phyloP scores from a whole-genome alignment of 306 rosid species.

The Vicia sativa region DNA sequence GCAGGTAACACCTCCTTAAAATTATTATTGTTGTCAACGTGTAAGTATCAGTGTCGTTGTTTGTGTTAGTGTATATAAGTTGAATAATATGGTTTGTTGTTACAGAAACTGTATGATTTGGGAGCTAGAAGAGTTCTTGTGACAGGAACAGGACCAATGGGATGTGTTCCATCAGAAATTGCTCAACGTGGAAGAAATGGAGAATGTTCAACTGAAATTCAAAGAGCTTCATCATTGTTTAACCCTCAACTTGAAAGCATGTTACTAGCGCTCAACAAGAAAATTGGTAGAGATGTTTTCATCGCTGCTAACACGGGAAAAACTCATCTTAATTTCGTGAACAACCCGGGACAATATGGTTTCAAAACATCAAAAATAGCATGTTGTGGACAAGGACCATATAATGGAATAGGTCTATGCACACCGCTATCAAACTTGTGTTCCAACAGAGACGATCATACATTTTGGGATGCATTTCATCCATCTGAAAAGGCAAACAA shows the following conservation, averaged over 20 bases:
- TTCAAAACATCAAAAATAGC: constrained; percentile 66
- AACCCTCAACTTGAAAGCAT: constrained; percentile 69
- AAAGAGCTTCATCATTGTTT: constrained; percentile 57
- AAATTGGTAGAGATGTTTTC: constrained; percentile 59
- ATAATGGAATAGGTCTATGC: constrained; percentile 77
- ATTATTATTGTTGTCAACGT: neutral
- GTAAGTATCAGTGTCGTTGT: no score
- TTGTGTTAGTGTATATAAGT: no score
- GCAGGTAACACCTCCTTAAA: constrained; percentile 40
- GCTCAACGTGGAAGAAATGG: constrained; percentile 61
- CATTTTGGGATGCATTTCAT: constrained; percentile 87
- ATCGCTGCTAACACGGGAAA: constrained; percentile 57
- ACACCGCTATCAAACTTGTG: constrained; percentile 62
- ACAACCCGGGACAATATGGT: constrained; percentile 56
- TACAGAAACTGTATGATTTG: constrained; percentile 51
- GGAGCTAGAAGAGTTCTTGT: constrained; percentile 77
- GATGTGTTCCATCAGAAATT: constrained; percentile 85
- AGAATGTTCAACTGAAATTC: constrained; percentile 57
- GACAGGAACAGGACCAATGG: constrained; percentile 85
- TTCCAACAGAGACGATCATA: constrained; percentile 54
- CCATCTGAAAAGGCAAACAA: constrained; percentile 70
- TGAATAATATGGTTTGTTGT: neutral
- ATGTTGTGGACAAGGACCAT: constrained; percentile 89
- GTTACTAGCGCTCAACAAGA: constrained; percentile 47
- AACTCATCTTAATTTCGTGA: constrained; percentile 49